Evolutionary conservation across 208 protist genomes (phyloP).

Genomic region (Leishmania turanica): DNA sequence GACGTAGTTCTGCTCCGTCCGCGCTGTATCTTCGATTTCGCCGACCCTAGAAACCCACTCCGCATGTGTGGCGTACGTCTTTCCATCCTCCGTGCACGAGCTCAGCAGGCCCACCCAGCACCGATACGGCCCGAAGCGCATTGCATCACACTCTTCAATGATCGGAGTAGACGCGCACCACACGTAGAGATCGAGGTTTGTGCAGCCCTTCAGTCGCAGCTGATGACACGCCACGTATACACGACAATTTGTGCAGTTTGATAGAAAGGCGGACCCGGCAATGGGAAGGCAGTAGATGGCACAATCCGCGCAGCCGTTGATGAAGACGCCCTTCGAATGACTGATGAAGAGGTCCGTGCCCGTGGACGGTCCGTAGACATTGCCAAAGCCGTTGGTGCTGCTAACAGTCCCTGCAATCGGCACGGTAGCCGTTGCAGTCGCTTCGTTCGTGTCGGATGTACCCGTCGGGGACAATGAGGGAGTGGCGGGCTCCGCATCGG

Average conservation of each 20-base stretch:
- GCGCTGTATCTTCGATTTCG: constrained; percentile 45
- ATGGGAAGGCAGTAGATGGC: constrained; percentile 65
- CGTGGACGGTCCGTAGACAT: constrained; percentile 43
- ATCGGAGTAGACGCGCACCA: constrained; percentile 85
- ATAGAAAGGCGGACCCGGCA: constrained; percentile 82
- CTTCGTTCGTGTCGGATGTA: neutral
- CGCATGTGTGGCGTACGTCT: constrained; percentile 40
- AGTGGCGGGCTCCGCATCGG: neutral
- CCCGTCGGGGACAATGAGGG: neutral
- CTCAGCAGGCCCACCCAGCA: constrained; percentile 71
- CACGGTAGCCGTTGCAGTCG: neutral
- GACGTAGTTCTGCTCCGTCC: constrained; percentile 44
- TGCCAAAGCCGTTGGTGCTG: constrained; percentile 19
- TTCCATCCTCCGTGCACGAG: constrained; percentile 30
- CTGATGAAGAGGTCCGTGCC: constrained; percentile 47
- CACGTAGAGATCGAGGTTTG: constrained; percentile 70
- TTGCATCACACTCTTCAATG: constrained; percentile 70
- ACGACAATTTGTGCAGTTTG: constrained; percentile 59
- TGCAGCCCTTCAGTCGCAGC: constrained; percentile 82
- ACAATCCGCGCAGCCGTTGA: constrained; percentile 52
- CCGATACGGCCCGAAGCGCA: constrained; percentile 81
- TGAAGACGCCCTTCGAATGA: constrained; percentile 56
- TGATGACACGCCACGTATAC: constrained; percentile 88
- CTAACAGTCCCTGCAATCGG: neutral
- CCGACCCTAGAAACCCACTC: constrained; percentile 68